Evolutionary conservation across 257 asterid species (phyloP).

Genomic region (Gentiana straminea): DNA sequence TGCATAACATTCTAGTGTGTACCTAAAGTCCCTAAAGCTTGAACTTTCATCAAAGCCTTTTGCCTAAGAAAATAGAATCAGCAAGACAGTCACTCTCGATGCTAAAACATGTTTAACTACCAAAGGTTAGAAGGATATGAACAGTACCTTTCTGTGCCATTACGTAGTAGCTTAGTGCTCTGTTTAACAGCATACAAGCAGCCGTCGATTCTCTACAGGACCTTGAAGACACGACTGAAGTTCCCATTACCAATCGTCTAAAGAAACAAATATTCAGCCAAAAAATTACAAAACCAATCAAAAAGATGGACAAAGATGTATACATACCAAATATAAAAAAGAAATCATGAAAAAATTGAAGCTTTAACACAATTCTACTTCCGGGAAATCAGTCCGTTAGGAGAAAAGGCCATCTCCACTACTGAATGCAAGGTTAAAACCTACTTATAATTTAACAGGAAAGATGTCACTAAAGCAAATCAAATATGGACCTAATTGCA

Average conservation of each 20-base stretch:
- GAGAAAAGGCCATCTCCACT: constrained; percentile 74
- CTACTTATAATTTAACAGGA: constrained; percentile 27
- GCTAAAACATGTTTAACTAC: background rate
- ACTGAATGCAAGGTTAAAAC: constrained; percentile 32
- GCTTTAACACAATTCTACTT: constrained; percentile 44
- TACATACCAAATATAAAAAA: too few species aligned
- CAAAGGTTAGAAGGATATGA: constrained; percentile 5
- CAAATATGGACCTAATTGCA: background rate
- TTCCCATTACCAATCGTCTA: constrained; percentile 86
- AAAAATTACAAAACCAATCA: constrained; percentile 5
- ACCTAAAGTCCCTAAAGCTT: constrained; percentile 91
- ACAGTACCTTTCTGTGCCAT: constrained; percentile 64
- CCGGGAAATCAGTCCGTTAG: constrained; percentile 78
- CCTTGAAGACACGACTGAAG: constrained; percentile 81
- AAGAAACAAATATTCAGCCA: constrained; percentile 7
- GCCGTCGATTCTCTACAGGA: constrained; percentile 80
- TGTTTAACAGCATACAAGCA: constrained; percentile 86
- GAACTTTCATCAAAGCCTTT: constrained; percentile 97
- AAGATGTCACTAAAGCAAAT: background rate
- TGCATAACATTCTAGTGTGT: constrained; percentile 10
- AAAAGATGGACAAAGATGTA: background rate
- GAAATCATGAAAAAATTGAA: too few species aligned
- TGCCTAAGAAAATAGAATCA: constrained; percentile 38
- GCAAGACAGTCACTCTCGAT: constrained; percentile 5
- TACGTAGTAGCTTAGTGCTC: constrained; percentile 56